These are phyloP conservation scores for Colletotrichum gigasporum DNA, from an alignment of 2,329 filamentous ascomycete genomes.

Conservation along the genomic window DNA sequence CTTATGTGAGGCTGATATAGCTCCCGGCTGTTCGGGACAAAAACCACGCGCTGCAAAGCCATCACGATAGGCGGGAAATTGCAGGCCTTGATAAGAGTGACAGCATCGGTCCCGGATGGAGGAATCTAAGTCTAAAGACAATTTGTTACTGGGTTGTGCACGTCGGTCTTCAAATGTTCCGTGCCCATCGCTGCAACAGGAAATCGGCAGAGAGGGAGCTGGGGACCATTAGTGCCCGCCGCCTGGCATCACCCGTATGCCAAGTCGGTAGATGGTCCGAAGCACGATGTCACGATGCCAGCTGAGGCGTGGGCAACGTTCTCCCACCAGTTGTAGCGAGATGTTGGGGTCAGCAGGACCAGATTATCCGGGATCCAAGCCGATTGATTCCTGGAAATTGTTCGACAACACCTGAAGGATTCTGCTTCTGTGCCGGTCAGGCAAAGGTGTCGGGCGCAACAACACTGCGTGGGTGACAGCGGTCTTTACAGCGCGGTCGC, in stretches of 20 bases:
- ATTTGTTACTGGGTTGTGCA: no score
- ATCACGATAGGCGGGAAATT: neutral
- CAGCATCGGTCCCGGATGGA: neutral
- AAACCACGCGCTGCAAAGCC: neutral
- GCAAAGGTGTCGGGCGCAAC: no score
- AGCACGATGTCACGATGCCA: conserved; percentile 10
- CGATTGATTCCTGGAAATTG: neutral
- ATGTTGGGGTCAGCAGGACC: neutral
- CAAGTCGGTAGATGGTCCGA: conserved; percentile 15
- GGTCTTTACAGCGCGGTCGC: no score
- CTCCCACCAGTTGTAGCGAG: conserved; percentile 14
- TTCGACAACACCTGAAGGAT: neutral
- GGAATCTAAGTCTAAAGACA: no score
- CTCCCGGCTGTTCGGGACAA: neutral
- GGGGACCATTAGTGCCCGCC: neutral
- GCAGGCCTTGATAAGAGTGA: neutral
- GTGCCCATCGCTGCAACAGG: no score
- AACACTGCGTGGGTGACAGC: no score
- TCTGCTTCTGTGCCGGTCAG: no score
- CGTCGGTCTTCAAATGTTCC: no score
- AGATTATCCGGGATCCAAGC: neutral
- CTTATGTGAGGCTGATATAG: conserved; percentile 9
- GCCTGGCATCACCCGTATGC: neutral
- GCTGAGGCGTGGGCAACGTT: neutral
- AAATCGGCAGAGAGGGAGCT: neutral